These are phyloP conservation scores for Pseudogymnoascus verrucosus DNA, from an alignment of 2,329 filamentous ascomycete species.

Conservation along the genomic window DNA sequence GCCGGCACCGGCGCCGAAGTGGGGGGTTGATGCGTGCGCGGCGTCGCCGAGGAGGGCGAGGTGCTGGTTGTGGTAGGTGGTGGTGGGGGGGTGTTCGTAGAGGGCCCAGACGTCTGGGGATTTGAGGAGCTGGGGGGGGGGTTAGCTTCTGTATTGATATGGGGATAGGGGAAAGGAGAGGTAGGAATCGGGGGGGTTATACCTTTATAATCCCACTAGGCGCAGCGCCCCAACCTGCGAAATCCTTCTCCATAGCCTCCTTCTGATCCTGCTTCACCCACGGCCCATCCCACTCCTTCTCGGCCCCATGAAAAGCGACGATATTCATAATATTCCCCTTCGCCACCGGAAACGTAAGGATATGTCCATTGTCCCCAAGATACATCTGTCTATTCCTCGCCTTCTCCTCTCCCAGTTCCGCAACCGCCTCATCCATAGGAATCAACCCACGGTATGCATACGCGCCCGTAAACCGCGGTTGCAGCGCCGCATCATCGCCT, in stretches of 20 bases:
- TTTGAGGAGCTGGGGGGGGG: slow-evolving; percentile 33
- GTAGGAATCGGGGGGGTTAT: not conserved
- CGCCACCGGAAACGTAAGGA: slow-evolving; percentile 52
- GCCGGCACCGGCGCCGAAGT: slow-evolving; percentile 48
- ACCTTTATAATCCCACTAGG: slow-evolving; percentile 17
- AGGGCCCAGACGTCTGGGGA: slow-evolving; percentile 46
- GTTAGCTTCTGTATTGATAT: not conserved
- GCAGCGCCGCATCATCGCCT: slow-evolving; percentile 27
- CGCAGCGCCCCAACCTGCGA: slow-evolving; percentile 34
- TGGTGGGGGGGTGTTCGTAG: slow-evolving; percentile 44
- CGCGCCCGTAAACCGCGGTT: slow-evolving; percentile 30
- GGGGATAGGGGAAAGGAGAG: not conserved
- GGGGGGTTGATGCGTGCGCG: slow-evolving; percentile 47
- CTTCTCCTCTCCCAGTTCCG: slow-evolving; percentile 39
- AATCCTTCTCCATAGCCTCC: slow-evolving; percentile 34
- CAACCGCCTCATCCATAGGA: slow-evolving; percentile 44
- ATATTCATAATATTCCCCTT: slow-evolving; percentile 46
- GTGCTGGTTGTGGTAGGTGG: slow-evolving; percentile 35
- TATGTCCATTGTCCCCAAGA: slow-evolving; percentile 46
- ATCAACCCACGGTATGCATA: slow-evolving; percentile 54
- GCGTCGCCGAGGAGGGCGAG: slow-evolving; percentile 48
- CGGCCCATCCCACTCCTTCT: slow-evolving; percentile 33
- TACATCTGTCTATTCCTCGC: slow-evolving; percentile 45
- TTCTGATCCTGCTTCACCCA: slow-evolving; percentile 35
- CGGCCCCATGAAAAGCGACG: slow-evolving; percentile 38